phyloP scores from a whole-genome alignment of 306 rosid genomes.

The Lathyrus oleraceus region DNA sequence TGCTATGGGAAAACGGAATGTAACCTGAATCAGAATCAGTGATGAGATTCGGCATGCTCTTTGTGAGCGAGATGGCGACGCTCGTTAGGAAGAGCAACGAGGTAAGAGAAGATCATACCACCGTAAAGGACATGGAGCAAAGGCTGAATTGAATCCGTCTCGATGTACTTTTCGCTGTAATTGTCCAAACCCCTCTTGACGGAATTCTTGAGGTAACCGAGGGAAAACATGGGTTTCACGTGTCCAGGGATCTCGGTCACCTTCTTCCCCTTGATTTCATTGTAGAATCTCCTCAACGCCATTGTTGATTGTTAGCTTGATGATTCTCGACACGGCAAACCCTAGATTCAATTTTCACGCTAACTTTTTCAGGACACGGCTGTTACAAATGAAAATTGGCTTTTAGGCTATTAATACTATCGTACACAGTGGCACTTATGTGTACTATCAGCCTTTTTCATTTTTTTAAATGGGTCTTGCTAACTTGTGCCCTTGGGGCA shows the following conservation, averaged over 20 bases:
- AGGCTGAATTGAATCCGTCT: slow-evolving; percentile 59
- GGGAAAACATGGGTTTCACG: slow-evolving; percentile 66
- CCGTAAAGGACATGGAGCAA: slow-evolving; percentile 70
- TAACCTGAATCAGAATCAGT: slow-evolving; percentile 26
- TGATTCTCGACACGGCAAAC: neutral
- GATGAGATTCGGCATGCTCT: slow-evolving; percentile 66
- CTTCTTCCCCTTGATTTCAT: slow-evolving; percentile 66
- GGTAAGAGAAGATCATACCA: slow-evolving; percentile 77
- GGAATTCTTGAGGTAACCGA: slow-evolving; percentile 49
- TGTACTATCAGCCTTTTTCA: no score
- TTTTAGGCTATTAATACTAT: neutral
- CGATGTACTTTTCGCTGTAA: slow-evolving; percentile 74
- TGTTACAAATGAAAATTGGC: neutral
- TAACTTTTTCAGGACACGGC: neutral
- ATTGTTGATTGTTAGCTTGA: slow-evolving; percentile 21
- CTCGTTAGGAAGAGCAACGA: slow-evolving; percentile 75
- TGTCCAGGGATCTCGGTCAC: slow-evolving; percentile 60
- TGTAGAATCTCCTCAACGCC: slow-evolving; percentile 72
- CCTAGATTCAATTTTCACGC: neutral
- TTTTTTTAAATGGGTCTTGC: no score
- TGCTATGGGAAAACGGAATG: neutral
- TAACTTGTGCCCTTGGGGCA: no score
- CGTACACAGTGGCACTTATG: no score
- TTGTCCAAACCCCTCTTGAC: slow-evolving; percentile 59
- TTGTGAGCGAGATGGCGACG: slow-evolving; percentile 79